Base-by-base conservation (phyloP, 352 stramenopile genomes). In the Globisporangium lucens region DNA sequence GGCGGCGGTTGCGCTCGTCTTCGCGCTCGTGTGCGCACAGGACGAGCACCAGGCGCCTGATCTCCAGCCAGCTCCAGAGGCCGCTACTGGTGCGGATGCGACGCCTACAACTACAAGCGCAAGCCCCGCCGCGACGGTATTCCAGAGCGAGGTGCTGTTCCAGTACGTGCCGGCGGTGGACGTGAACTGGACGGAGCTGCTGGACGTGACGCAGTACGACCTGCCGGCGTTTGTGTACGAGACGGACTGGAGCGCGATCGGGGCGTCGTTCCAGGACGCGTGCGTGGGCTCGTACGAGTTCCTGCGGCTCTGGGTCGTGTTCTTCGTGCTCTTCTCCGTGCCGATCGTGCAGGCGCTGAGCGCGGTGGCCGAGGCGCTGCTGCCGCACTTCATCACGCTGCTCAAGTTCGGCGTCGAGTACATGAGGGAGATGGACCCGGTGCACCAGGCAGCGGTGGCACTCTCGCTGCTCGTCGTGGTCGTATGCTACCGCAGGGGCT, bases 181-280 rank as follows among this genome's bases (percentile, higher is more conserved):
- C 12, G 9, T 74, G 24, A 46, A 66, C n/a, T 35, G 61, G 58
- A 55, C 30, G 51, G 63, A 55, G 36, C 38, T 68, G 5, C 63
- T 80, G 24, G 73, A 78, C 38, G 68, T 64, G 51, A 68, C 74
- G 27, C 71, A 71, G 38, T 65, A 76, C 41, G 61, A 82, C 12
- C 70, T 84, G 27, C 77, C 75, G 27, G 57, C 75, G 59, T 89
- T 90, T 43, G 69, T 62, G 13, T 74, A 80, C 36, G 74, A 79
- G 38, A 86, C 84, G 12, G 74, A 92, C 57, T 95, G 85, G 85
- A 36, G 59, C 17, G 85, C 67, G n/a, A 89, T 95, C 61, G 82
- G 79, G 13, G 61, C 75, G 2, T 77, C 83, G 1, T 63, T 94
- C 17, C 73, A 90, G 63, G 82, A 71, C 12, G 83, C 81, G 8